Conservation (phyloP, 1,284 basidiomycete species). For the Lentinula novae-zelandiae region DNA sequence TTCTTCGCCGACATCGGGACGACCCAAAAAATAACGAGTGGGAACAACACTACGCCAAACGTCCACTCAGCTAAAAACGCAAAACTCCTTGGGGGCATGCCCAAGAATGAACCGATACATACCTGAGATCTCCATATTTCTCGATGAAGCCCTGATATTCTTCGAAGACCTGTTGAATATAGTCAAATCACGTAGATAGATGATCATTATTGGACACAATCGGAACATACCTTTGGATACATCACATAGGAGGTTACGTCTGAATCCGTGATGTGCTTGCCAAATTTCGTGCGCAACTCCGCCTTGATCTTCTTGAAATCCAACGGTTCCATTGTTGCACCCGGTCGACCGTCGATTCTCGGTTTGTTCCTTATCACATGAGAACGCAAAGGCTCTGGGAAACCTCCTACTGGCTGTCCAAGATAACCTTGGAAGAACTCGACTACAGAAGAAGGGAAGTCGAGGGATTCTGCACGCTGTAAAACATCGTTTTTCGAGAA, state of each 20-base stretch:
- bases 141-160: constrained; percentile 94
- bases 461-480: constrained; percentile 83
- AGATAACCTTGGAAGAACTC: constrained; percentile 99
- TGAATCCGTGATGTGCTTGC: constrained; percentile 87
- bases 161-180: constrained; percentile 78
- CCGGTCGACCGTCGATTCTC: constrained; percentile 92
- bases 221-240: constrained; percentile 78
- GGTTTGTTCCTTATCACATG: constrained; percentile 93
- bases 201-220: neutral
- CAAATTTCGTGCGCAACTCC: constrained; percentile 91
- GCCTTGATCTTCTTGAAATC: constrained; percentile 97
- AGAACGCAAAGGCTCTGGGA: constrained; percentile 94
- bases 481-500: constrained; percentile 86
- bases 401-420: constrained; percentile 95
- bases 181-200: constrained; percentile 7
- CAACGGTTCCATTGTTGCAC: constrained; percentile 81
- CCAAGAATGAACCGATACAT: constrained; percentile 20
- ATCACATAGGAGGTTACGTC: constrained; percentile 96
- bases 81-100: constrained; percentile 1
- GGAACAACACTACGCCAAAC: constrained; percentile 69
- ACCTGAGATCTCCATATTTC: constrained; percentile 95
- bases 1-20: constrained; percentile 90
- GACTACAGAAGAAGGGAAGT: constrained; percentile 96
- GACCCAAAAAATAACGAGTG: constrained; percentile 95
- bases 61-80: constrained; percentile 6